A percentile compares a stretch with the other conserved stretches of the same genome.
phyloP scores from a whole-genome alignment of 78 protist species.

The Acrasis kona region DNA sequence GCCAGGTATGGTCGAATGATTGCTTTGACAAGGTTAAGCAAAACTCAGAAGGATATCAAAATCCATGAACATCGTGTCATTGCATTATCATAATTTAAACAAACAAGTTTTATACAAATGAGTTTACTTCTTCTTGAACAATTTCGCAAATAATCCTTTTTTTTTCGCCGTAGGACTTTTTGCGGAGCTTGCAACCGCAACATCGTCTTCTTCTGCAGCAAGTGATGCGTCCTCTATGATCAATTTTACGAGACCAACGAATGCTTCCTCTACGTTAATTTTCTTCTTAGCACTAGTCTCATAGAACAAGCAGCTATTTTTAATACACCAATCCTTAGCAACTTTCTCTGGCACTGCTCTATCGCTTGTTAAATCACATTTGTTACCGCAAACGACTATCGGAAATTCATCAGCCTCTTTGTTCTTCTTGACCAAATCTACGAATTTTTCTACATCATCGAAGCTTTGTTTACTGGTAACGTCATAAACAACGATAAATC shows the following conservation, averaged over 20 bases:
- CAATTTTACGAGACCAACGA: conserved; percentile 69
- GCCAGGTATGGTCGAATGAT: too few species aligned
- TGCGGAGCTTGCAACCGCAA: background rate
- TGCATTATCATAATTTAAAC: too few species aligned
- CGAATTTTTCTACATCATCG: background rate
- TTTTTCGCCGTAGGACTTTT: background rate
- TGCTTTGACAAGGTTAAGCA: too few species aligned
- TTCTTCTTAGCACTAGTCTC: conserved; percentile 98
- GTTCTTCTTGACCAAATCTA: conserved; percentile 24
- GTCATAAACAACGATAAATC: background rate
- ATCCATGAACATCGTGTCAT: too few species aligned
- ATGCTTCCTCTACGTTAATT: conserved; percentile 97
- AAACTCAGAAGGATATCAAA: too few species aligned
- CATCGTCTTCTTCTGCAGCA: background rate
- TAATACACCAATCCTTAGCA: conserved; percentile 89
- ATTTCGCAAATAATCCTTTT: too few species aligned
- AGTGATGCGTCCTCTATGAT: background rate
- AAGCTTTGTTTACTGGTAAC: background rate
- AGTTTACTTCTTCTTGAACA: too few species aligned
- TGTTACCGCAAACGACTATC: conserved; percentile 94
- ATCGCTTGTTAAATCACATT: conserved; percentile 84
- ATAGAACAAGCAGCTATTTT: conserved; percentile 65
- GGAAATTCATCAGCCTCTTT: conserved; percentile 28
- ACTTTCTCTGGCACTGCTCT: conserved; percentile 71
- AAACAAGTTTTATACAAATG: too few species aligned